Evolutionary conservation across 345 rosid species (phyloP).

Genomic region (Zanthoxylum bungeanum): DNA sequence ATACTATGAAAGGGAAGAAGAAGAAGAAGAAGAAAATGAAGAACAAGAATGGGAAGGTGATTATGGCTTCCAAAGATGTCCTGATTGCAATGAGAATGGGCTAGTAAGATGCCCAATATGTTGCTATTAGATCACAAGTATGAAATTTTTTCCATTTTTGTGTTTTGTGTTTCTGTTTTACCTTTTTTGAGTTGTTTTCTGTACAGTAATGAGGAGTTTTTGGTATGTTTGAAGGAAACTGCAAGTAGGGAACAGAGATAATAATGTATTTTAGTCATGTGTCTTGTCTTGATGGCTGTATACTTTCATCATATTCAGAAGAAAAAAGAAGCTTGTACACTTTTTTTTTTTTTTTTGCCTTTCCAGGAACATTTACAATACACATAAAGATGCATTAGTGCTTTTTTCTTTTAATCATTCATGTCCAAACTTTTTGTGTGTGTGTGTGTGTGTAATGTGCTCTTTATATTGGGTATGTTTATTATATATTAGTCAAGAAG

Average conservation of each 20-base stretch:
- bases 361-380: neutral
- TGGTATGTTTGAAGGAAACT: slow-evolving; percentile 1
- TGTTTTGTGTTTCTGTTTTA: neutral
- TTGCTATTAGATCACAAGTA: slow-evolving; percentile 34
- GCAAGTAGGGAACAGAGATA: slow-evolving; percentile 4
- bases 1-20: slow-evolving; percentile 43
- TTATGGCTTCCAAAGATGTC: slow-evolving; percentile 76
- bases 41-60: slow-evolving; percentile 33
- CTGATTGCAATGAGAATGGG: slow-evolving; percentile 97
- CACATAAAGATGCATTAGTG: neutral
- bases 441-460: no score
- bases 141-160: neutral
- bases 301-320: slow-evolving; percentile 6
- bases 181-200: slow-evolving; percentile 22
- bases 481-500: no score
- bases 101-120: slow-evolving; percentile 73
- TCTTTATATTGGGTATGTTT: no score
- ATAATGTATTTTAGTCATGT: slow-evolving; percentile 13
- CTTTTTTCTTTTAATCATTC: neutral
- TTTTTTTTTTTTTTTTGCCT: neutral
- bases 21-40: slow-evolving; percentile 24
- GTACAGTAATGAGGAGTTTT: slow-evolving; percentile 31
- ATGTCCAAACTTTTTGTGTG: neutral
- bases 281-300: slow-evolving; percentile 17
- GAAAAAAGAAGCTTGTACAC: neutral